These are phyloP conservation scores for Thecamonas trahens DNA, from an alignment of 78 protist species.

Conservation along the genomic window DNA sequence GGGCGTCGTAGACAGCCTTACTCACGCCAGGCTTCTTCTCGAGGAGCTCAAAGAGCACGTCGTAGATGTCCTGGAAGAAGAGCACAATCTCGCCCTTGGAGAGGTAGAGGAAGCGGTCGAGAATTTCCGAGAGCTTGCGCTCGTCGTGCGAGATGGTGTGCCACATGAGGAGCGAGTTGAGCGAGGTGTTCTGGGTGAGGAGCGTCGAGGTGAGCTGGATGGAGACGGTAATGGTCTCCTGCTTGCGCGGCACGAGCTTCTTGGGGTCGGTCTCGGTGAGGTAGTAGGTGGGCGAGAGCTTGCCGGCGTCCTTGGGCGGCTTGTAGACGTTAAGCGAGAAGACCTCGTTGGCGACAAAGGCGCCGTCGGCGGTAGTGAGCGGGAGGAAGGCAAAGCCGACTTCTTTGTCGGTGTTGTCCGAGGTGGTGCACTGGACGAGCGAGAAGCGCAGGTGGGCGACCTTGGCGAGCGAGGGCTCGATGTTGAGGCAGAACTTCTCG, in stretches of 20 bases:
- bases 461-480: neutral
- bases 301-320: neutral
- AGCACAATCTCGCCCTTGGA: neutral
- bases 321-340: neutral
- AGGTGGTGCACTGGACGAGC: neutral
- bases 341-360: neutral
- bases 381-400: constrained; percentile 3
- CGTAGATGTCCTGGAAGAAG: constrained; percentile 4
- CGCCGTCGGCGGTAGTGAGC: neutral
- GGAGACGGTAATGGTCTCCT: neutral
- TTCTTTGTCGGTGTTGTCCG: neutral
- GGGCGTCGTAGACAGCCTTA: neutral
- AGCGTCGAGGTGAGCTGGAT: neutral
- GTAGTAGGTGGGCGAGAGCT: neutral
- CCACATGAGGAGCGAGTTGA: neutral
- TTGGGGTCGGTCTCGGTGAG: neutral
- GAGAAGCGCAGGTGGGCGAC: neutral
- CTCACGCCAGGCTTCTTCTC: neutral
- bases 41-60: neutral
- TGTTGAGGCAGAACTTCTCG: neutral
- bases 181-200: neutral
- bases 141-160: neutral
- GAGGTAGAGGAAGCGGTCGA: neutral
- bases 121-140: neutral
- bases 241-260: neutral